These are phyloP conservation scores for Sarocladium strictum DNA, from an alignment of 2,329 filamentous ascomycete genomes.

Conservation along the genomic window DNA sequence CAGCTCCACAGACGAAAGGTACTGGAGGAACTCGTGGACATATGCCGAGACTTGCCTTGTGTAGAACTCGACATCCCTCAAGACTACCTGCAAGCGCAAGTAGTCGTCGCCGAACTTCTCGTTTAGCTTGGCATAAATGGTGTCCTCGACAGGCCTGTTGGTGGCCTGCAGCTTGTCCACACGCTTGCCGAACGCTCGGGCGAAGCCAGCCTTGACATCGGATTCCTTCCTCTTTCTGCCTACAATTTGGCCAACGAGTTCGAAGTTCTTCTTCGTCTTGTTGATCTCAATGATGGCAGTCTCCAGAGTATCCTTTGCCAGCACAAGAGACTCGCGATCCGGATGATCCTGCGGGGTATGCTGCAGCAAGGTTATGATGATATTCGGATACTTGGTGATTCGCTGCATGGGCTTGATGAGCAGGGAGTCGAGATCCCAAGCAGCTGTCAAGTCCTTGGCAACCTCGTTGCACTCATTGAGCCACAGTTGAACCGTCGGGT, in stretches of 20 bases:
- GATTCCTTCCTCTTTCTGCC: constrained; percentile 81
- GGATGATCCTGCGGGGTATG: constrained; percentile 79
- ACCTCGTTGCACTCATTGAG: constrained; percentile 88
- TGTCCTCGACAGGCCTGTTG: constrained; percentile 64
- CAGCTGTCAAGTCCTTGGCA: constrained; percentile 83
- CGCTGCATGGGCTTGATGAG: constrained; percentile 96
- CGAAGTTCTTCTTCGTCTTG: constrained; percentile 89
- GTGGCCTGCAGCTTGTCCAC: constrained; percentile 76
- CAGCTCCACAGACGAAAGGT: constrained; percentile 75
- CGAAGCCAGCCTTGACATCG: constrained; percentile 76
- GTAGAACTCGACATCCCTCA: constrained; percentile 91
- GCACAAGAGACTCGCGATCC: constrained; percentile 61
- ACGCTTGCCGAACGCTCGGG: constrained; percentile 83
- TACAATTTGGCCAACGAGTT: constrained; percentile 86
- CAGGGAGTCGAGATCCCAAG: constrained; percentile 94
- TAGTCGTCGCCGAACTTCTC: constrained; percentile 91
- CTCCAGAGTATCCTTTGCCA: constrained; percentile 48
- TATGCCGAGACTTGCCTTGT: constrained; percentile 74
- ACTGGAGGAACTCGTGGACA: constrained; percentile 73
- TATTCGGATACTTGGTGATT: constrained; percentile 85
- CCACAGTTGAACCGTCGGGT: constrained; percentile 70
- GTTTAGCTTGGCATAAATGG: constrained; percentile 71
- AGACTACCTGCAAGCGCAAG: constrained; percentile 83
- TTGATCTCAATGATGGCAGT: constrained; percentile 81
- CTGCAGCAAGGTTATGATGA: constrained; percentile 74